Conservation (phyloP, 1,139 yeast species). For the Geotrichum citri-aurantii region DNA sequence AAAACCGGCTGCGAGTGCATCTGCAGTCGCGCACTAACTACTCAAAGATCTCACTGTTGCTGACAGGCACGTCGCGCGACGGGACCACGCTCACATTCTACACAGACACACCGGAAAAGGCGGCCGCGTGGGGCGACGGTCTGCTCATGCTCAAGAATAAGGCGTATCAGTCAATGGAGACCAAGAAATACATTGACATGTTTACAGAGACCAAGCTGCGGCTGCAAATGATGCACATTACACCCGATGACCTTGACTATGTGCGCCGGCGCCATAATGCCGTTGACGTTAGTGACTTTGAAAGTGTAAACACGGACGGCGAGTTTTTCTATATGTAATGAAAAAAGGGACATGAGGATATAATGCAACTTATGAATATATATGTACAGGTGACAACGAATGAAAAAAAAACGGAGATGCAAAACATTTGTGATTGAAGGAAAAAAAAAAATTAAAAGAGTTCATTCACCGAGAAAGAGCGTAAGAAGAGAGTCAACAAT, state of each 20-base stretch:
- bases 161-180: constrained; percentile 47
- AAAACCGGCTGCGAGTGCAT: constrained; percentile 26
- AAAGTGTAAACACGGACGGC: constrained; percentile 23
- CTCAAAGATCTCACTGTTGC: constrained; percentile 27
- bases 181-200: constrained; percentile 52
- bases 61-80: constrained; percentile 26
- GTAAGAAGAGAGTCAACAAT: constrained; percentile 4
- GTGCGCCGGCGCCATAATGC: constrained; percentile 17
- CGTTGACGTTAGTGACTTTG: constrained; percentile 11
- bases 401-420: not conserved
- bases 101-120: constrained; percentile 65
- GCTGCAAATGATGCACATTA: constrained; percentile 58
- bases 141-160: constrained; percentile 51
- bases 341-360: not conserved
- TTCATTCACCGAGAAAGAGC: not conserved
- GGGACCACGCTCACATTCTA: constrained; percentile 47
- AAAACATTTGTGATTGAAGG: not conserved
- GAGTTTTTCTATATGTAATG: constrained; percentile 27
- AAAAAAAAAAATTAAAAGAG: not conserved
- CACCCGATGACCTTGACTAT: constrained; percentile 35
- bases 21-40: constrained; percentile 29
- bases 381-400: not conserved
- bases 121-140: constrained; percentile 78
- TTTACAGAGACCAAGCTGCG: constrained; percentile 57
- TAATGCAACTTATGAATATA: not conserved